Conservation (phyloP, 1,284 basidiomycete genomes). For the Moesziomyces parantarcticus region DNA sequence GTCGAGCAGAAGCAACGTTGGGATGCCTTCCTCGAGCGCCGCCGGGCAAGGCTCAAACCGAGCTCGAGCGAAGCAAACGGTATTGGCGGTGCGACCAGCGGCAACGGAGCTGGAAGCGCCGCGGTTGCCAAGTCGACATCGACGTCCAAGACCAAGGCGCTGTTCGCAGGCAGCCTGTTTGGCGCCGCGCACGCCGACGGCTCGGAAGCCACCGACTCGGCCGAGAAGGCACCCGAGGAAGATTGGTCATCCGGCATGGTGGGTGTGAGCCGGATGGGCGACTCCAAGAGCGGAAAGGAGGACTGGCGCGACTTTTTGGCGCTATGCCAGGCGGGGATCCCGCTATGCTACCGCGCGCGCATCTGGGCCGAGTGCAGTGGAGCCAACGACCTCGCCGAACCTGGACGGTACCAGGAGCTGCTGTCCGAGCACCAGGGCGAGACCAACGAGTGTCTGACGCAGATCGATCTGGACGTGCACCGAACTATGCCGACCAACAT, state of each 20-base stretch:
- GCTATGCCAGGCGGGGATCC: constrained; percentile 85
- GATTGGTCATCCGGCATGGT: constrained; percentile 72
- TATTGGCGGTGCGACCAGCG: constrained; percentile 6
- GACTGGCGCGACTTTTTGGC: constrained; percentile 83
- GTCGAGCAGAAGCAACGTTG: constrained; percentile 80
- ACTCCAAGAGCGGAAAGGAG: constrained; percentile 75
- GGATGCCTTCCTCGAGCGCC: constrained; percentile 84
- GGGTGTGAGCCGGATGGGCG: constrained; percentile 86
- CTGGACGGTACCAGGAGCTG: constrained; percentile 88
- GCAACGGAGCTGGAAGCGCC: constrained; percentile 1
- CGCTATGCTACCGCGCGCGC: constrained; percentile 85
- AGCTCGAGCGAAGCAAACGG: constrained; percentile 14
- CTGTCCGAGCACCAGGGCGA: constrained; percentile 74
- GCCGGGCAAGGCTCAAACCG: constrained; percentile 68
- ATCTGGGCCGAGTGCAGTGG: constrained; percentile 90
- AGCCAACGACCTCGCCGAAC: constrained; percentile 88
- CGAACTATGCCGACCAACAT: constrained; percentile 87
- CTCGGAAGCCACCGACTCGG: constrained; percentile 21
- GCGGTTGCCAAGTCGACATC: constrained; percentile 12
- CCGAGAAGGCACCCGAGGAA: constrained; percentile 49
- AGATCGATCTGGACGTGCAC: constrained; percentile 93
- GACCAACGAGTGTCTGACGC: constrained; percentile 74
- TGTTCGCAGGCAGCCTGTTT: constrained; percentile 26
- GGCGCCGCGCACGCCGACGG: constrained; percentile 24
- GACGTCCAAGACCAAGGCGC: constrained; percentile 29